Evolutionary conservation across 2,329 filamentous ascomycete species (phyloP), one percentile per base, ranked within the genome.

Genomic region (Cercospora nicotianae): DNA sequence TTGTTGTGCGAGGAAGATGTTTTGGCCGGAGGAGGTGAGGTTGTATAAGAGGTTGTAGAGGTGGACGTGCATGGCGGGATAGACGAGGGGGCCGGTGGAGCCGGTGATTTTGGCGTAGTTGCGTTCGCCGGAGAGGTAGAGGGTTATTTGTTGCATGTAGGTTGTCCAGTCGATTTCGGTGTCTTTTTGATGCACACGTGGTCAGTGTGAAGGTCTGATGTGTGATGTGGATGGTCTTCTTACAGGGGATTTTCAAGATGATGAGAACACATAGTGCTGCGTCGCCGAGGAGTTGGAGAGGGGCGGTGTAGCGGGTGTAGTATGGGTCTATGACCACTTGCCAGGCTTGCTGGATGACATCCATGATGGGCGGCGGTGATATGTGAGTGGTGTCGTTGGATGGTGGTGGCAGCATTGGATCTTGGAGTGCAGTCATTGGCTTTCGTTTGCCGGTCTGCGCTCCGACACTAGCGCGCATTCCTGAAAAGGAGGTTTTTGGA

Each of bases 121-220:
- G 77, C 91, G 89, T 83, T 98, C 94, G 76, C 95, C 95, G 18
- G 87, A 85, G 57, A 94, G 82, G 76, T 91, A 95, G 74, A 94
- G 89, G 48, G 86, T 81, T 55, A 98, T 85, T 77, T 99, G 95
- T 78, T 97, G 87, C 94, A 99, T 98, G 80, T 99, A 99, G 0
- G 95, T 93, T 67, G 86, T 87, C 94, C 94, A 99, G 81, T 99
- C 95, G 76, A 99, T 99, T 80, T 99, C 95, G 53, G 95, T 99
- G 79, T 99, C 95, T n/a, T n/a, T n/a, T n/a, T n/a, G n/a, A n/a
- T n/a, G n/a, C n/a, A n/a, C n/a, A n/a, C 51, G 33, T 48, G 23
- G 28, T 45, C 23, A 58, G 57, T 65, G 16, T 16, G 18, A 10
- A 31, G 30, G 1, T 3, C 10, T 31, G 30, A 31, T n/a, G n/a